Conservation (phyloP, 75 land plant species). For the Picea sitchensis region DNA sequence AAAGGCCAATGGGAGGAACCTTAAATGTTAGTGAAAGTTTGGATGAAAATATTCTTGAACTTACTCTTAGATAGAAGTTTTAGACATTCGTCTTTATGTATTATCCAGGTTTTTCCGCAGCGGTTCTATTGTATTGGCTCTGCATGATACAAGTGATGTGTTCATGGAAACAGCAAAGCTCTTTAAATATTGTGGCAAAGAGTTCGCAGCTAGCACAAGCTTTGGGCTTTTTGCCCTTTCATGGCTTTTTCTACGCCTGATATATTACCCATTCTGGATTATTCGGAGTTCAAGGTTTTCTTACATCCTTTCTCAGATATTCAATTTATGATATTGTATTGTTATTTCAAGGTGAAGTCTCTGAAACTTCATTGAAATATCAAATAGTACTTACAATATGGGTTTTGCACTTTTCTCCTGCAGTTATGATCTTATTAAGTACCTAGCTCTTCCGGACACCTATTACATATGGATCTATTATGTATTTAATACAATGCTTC, state of each 20-base stretch:
- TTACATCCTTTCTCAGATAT: background rate
- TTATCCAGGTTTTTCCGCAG: conserved; percentile 74
- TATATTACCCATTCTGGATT: conserved; percentile 87
- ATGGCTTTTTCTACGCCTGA: conserved; percentile 78
- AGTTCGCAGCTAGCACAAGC: conserved; percentile 75
- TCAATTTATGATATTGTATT: conserved; percentile 1
- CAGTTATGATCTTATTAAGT: conserved; percentile 54
- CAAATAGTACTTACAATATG: background rate
- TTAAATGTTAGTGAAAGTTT: background rate
- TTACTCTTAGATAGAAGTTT: background rate
- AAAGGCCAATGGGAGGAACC: background rate
- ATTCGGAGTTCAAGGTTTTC: conserved; percentile 70
- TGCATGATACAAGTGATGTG: conserved; percentile 97
- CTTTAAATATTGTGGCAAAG: conserved; percentile 82
- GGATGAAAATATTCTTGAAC: background rate
- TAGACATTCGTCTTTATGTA: background rate
- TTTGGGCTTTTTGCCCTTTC: conserved; percentile 87
- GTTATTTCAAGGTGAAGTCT: background rate
- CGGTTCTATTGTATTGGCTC: conserved; percentile 79
- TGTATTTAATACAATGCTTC: conserved; percentile 67
- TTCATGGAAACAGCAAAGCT: conserved; percentile 92
- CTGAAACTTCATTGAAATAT: background rate
- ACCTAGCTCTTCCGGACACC: conserved; percentile 32
- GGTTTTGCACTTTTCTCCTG: conserved; percentile 1
- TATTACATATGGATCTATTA: conserved; percentile 54